Conservation (phyloP, 2,329 filamentous ascomycete species). For the Botrytis byssoidea region DNA sequence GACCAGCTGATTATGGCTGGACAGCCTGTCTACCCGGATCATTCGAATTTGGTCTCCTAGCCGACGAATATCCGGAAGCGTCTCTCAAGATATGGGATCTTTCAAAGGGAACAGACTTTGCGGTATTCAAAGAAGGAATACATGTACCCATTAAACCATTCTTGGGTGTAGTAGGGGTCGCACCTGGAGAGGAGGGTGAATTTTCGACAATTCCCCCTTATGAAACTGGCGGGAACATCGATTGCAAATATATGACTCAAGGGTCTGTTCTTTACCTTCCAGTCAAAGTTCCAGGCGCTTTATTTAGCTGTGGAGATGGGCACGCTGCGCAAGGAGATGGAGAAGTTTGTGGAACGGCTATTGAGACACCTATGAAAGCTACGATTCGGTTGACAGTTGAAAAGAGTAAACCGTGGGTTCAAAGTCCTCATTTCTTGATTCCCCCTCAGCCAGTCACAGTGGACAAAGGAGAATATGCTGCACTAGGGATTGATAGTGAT, state of each 20-base stretch:
- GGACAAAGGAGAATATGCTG: slow-evolving; percentile 46
- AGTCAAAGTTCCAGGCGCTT: slow-evolving; percentile 48
- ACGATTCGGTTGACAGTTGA: slow-evolving; percentile 49
- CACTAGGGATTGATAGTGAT: slow-evolving; percentile 49
- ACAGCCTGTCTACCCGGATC: slow-evolving; percentile 51
- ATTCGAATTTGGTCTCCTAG: slow-evolving; percentile 49
- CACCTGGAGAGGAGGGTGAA: slow-evolving; percentile 46
- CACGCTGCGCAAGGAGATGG: slow-evolving; percentile 56
- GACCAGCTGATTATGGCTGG: slow-evolving; percentile 51
- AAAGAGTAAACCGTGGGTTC: slow-evolving; percentile 48
- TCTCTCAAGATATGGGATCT: slow-evolving; percentile 52
- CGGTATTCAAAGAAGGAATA: slow-evolving; percentile 49
- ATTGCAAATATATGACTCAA: slow-evolving; percentile 50
- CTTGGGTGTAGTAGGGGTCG: slow-evolving; percentile 52
- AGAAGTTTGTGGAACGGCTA: slow-evolving; percentile 55
- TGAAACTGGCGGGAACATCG: slow-evolving; percentile 54
- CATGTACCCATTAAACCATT: slow-evolving; percentile 51
- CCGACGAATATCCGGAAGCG: slow-evolving; percentile 47
- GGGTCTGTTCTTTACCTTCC: slow-evolving; percentile 51
- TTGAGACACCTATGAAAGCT: slow-evolving; percentile 53
- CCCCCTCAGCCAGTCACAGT: slow-evolving; percentile 37
- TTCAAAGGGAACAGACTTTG: slow-evolving; percentile 41
- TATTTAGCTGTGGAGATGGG: slow-evolving; percentile 55
- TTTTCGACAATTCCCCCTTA: slow-evolving; percentile 52
- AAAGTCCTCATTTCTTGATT: slow-evolving; percentile 46